These are phyloP conservation scores for Yamadazyma sp. DNA, from an alignment of 805 yeast genomes.

Conservation along the genomic window DNA sequence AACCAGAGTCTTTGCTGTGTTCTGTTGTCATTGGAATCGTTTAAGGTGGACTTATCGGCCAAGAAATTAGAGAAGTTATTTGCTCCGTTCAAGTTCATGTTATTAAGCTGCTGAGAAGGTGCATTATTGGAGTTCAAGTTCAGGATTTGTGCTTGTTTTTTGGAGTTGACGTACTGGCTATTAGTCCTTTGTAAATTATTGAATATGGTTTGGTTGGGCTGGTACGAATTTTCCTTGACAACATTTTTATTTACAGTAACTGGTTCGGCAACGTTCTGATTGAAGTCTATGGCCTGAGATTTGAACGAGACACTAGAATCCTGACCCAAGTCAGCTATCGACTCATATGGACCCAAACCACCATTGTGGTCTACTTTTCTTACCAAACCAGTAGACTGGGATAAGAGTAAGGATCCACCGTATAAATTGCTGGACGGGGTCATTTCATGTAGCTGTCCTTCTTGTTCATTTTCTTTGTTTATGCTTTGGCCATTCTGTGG, in stretches of 20 bases:
- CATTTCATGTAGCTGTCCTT: constrained; percentile 2
- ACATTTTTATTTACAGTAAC: constrained; percentile 31
- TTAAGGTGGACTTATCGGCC: constrained; percentile 10
- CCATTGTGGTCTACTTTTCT: constrained; percentile 29
- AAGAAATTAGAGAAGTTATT: constrained; percentile 34
- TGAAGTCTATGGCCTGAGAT: constrained; percentile 26
- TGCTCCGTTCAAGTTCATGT: constrained; percentile 21
- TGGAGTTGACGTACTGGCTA: constrained; percentile 30
- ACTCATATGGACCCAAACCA: constrained; percentile 4
- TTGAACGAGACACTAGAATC: constrained; percentile 29
- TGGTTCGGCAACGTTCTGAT: constrained; percentile 27
- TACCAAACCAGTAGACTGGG: constrained; percentile 44
- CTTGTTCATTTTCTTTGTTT: background rate
- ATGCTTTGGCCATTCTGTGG: constrained; percentile 1
- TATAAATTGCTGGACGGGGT: constrained; percentile 30
- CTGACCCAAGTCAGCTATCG: background rate
- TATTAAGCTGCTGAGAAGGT: background rate
- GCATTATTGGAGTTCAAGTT: constrained; percentile 5
- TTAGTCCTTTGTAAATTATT: constrained; percentile 42
- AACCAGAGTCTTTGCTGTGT: constrained; percentile 86
- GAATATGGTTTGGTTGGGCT: constrained; percentile 43
- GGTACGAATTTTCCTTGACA: constrained; percentile 38
- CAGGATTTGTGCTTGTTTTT: constrained; percentile 23
- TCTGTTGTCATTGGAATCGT: constrained; percentile 32
- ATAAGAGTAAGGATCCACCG: constrained; percentile 42